phyloP scores from a whole-genome alignment of 2,329 filamentous ascomycete species.

The Decorospora gaudefroyi region DNA sequence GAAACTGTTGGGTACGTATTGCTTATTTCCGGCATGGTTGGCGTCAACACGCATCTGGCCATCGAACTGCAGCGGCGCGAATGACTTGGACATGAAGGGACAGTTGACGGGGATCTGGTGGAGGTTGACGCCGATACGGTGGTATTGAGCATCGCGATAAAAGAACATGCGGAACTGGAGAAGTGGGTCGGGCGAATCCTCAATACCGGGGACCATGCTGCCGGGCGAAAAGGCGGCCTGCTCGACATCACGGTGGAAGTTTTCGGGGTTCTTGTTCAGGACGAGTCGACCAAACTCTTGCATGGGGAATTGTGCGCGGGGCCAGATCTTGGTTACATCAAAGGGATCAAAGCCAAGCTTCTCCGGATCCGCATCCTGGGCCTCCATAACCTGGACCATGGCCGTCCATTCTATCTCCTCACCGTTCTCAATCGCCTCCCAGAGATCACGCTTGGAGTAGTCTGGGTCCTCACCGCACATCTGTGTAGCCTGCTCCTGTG shows the following conservation, averaged over 20 bases:
- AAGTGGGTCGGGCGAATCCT: slow-evolving; percentile 42
- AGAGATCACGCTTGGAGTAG: slow-evolving; percentile 56
- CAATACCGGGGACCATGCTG: slow-evolving; percentile 58
- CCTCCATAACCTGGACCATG: slow-evolving; percentile 54
- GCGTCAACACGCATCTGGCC: slow-evolving; percentile 56
- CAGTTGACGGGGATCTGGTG: slow-evolving; percentile 55
- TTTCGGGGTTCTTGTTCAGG: slow-evolving; percentile 60
- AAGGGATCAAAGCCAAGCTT: slow-evolving; percentile 59
- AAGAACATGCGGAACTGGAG: slow-evolving; percentile 34
- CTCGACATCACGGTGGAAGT: slow-evolving; percentile 54
- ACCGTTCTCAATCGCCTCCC: slow-evolving; percentile 51
- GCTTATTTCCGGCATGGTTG: slow-evolving; percentile 55
- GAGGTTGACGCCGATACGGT: slow-evolving; percentile 58
- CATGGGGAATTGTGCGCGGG: slow-evolving; percentile 55
- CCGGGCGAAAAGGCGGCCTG: slow-evolving; percentile 53
- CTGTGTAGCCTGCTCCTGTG: slow-evolving; percentile 51
- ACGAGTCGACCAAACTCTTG: slow-evolving; percentile 56
- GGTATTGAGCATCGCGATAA: slow-evolving; percentile 55
- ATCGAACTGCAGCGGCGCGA: slow-evolving; percentile 56
- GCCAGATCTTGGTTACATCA: slow-evolving; percentile 61
- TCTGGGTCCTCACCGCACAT: slow-evolving; percentile 57
- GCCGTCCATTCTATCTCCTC: slow-evolving; percentile 53
- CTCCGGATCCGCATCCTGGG: slow-evolving; percentile 53
- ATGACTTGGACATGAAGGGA: slow-evolving; percentile 56
- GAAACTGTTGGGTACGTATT: slow-evolving; percentile 60